These are phyloP conservation scores for Cadophora luteo-olivacea DNA, from an alignment of 2,329 filamentous ascomycete species.

Conservation along the genomic window DNA sequence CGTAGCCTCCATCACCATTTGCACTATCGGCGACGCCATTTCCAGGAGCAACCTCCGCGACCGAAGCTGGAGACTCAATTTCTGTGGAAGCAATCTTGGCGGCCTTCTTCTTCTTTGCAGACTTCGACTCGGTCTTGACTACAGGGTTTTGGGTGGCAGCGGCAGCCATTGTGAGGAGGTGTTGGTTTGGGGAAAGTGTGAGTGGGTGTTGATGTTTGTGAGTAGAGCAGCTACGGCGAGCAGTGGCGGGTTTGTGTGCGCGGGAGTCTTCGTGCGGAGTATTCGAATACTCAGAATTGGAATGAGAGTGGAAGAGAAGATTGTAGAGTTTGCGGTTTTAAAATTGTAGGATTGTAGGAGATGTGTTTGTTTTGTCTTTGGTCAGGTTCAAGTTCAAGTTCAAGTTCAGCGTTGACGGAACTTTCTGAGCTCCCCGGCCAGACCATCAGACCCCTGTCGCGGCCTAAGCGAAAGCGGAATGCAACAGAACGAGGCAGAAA, in stretches of 20 bases:
- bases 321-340: not conserved
- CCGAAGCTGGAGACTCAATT: slow-evolving; percentile 52
- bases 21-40: slow-evolving; percentile 51
- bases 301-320: slow-evolving; percentile 15
- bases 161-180: slow-evolving; percentile 63
- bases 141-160: slow-evolving; percentile 68
- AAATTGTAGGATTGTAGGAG: slow-evolving; percentile 14
- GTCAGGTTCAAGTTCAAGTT: not conserved
- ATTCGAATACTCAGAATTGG: slow-evolving; percentile 6
- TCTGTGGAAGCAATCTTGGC: slow-evolving; percentile 63
- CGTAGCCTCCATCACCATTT: slow-evolving; percentile 61
- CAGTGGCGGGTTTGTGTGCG: slow-evolving; percentile 18
- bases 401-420: slow-evolving; percentile 2
- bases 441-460: not conserved
- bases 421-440: slow-evolving; percentile 1
- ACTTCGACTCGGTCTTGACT: slow-evolving; percentile 67
- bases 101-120: slow-evolving; percentile 72
- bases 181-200: slow-evolving; percentile 9
- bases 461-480: not conserved
- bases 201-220: slow-evolving; percentile 22
- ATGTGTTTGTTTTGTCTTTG: not conserved
- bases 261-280: slow-evolving; percentile 6
- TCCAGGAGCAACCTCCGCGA: slow-evolving; percentile 57
- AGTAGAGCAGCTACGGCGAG: slow-evolving; percentile 24
- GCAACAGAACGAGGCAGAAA: slow-evolving; percentile 5